Percentiles rank a stretch among this genome's conserved stretches.
Conservation (phyloP, 345 rosid genomes). For the Gossypium longicalyx region DNA sequence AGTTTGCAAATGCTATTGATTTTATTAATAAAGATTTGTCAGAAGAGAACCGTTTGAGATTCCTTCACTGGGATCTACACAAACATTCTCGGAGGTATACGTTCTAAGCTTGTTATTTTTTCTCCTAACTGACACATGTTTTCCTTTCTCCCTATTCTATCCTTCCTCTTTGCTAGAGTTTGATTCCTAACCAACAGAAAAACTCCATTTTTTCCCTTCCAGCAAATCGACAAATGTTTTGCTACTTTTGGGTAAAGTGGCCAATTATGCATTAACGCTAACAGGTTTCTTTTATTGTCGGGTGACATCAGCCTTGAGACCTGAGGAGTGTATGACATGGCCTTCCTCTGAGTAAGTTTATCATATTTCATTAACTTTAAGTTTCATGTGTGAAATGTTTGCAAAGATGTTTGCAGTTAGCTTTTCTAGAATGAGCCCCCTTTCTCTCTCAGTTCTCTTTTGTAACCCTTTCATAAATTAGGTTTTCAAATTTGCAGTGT, state of each 20-base stretch:
- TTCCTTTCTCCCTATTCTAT: not conserved
- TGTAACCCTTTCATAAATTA: not conserved
- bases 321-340: conserved; percentile 40
- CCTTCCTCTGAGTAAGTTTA: conserved; percentile 64
- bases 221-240: conserved; percentile 83
- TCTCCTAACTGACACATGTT: not conserved
- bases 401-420: not conserved
- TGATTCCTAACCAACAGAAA: conserved; percentile 12
- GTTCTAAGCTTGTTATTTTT: conserved; percentile 14
- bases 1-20: conserved; percentile 96
- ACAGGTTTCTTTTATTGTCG: conserved; percentile 89
- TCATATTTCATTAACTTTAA: conserved; percentile 7
- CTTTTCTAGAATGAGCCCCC: not conserved
- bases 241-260: conserved; percentile 77
- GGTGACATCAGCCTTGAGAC: conserved; percentile 58
- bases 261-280: conserved; percentile 66
- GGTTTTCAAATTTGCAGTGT: not conserved
- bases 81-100: conserved; percentile 75
- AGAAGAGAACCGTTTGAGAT: conserved; percentile 66
- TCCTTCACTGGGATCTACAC: conserved; percentile 91
- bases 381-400: not conserved
- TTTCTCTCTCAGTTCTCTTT: not conserved
- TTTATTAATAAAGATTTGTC: conserved; percentile 81
- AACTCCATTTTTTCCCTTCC: conserved; percentile 28
- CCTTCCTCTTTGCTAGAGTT: not conserved